Evolutionary conservation across 306 rosid genomes (phyloP), one percentile per base, ranked within the genome.

Genomic region (Acacia acuminata): DNA sequence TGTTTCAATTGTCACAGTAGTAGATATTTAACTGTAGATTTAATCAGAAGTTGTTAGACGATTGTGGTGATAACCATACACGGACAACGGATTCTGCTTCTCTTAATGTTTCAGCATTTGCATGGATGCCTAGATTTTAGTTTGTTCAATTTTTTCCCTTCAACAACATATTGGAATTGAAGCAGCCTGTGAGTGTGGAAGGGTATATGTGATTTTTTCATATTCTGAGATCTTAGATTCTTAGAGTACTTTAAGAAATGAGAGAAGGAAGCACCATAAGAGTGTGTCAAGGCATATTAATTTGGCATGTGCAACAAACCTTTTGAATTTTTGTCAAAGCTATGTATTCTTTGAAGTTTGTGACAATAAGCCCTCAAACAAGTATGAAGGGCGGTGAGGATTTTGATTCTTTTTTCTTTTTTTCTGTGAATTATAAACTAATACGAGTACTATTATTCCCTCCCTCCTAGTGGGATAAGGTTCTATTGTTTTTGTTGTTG

Each of bases 121-220:
- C 25, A 24, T 36, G 12, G 30, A 22, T 51, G 10, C 3, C 25
- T 47, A 48, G 20, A 5, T 72, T 45, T 71, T 34, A 7, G 15
- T 61, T 72, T 61, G 55, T 40, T 71, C 58, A 76, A 20, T 60
- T 30, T 66, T 50, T 13, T 65, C 15, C 58, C 63, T 56, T 79
- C 77, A 71, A 55, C 82, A 70, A 24, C 43, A 43, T 80, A 71
- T 27, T 42, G 60, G 48, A 42, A 48, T 56, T 80, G 19, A 44
- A 44, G 56, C 17, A 30, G 63, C 10, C 40, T 80, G 38, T 20
- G 22, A 80, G 38, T 71, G 61, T 7, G 63, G 12, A 66, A 34
- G 20, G 71, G 12, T 66, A 34, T 66, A 34, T 66, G 70, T 34
- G 71, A 45, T 34, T 5, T 66, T 15, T 66, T 24, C 8, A 10